Conservation (phyloP, 495 filamentous ascomycete species). For the Pyronema domesticum region DNA sequence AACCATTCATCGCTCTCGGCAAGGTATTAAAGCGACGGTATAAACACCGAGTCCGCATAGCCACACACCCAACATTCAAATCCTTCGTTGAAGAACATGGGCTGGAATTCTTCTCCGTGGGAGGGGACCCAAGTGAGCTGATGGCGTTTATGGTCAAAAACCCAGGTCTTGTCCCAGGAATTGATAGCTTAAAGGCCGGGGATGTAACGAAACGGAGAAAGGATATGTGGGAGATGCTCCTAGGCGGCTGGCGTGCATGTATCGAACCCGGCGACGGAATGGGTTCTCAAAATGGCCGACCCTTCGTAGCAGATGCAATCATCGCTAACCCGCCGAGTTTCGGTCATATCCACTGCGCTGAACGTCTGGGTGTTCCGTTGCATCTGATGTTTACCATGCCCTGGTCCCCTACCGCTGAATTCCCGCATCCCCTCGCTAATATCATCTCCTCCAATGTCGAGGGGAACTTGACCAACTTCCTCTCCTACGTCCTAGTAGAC, state of each 20-base stretch:
- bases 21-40: conserved; percentile 47
- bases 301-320: conserved; percentile 55
- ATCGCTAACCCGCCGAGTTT: conserved; percentile 54
- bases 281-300: conserved; percentile 12
- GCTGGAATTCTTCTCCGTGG: conserved; percentile 51
- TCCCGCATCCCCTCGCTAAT: conserved; percentile 57
- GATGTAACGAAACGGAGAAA: conserved; percentile 43
- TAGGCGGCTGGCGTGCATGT: conserved; percentile 44
- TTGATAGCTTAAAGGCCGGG: conserved; percentile 47
- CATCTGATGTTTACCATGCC: conserved; percentile 46
- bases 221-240: conserved; percentile 43
- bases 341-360: conserved; percentile 48
- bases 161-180: conserved; percentile 48
- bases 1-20: conserved; percentile 57
- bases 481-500: conserved; percentile 52
- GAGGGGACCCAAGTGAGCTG: conserved; percentile 52
- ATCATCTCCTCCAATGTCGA: conserved; percentile 46
- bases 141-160: conserved; percentile 78
- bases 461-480: conserved; percentile 47
- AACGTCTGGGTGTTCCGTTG: conserved; percentile 42
- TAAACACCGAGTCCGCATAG: conserved; percentile 50
- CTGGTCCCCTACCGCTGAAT: conserved; percentile 47
- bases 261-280: conserved; percentile 21
- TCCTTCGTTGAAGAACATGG: conserved; percentile 37
- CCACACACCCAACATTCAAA: conserved; percentile 50